A percentile compares a stretch with the other conserved stretches of the same genome.
These are phyloP conservation scores for Penicillium crystallinum DNA, from an alignment of 495 filamentous ascomycete genomes.

Conservation along the genomic window DNA sequence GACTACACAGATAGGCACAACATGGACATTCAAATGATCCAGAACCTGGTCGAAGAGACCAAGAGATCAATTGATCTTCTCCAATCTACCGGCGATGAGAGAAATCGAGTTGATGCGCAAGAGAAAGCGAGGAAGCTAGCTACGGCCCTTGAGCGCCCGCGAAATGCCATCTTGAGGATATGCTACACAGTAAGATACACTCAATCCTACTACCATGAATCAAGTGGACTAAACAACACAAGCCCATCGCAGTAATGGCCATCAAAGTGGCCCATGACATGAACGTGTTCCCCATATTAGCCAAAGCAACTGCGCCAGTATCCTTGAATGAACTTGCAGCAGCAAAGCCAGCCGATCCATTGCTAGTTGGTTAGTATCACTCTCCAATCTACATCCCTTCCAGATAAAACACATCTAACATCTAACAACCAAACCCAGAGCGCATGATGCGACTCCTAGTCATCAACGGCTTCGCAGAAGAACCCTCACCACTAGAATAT, in stretches of 20 bases:
- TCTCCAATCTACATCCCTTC: too few relatives aligned
- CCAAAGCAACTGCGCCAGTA: slow-evolving; percentile 9
- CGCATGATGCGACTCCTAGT: slow-evolving; percentile 22
- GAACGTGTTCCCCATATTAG: slow-evolving; percentile 14
- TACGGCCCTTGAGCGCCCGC: slow-evolving; percentile 14
- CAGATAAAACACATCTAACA: too few relatives aligned
- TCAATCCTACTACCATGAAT: background rate
- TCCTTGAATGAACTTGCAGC: slow-evolving; percentile 11
- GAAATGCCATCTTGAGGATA: slow-evolving; percentile 18
- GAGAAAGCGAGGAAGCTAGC: slow-evolving; percentile 8
- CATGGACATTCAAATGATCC: slow-evolving; percentile 8
- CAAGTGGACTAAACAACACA: background rate
- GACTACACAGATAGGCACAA: background rate
- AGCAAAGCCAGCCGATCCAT: slow-evolving; percentile 15
- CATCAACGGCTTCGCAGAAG: slow-evolving; percentile 8
- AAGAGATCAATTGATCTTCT: slow-evolving; percentile 17
- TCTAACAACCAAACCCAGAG: slow-evolving; percentile 2
- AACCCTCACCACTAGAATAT: slow-evolving; percentile 10
- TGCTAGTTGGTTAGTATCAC: slow-evolving; percentile 15
- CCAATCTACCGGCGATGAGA: slow-evolving; percentile 3
- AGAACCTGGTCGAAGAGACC: slow-evolving; percentile 1
- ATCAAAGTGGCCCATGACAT: slow-evolving; percentile 20
- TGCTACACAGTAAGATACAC: slow-evolving; percentile 9
- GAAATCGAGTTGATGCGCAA: slow-evolving; percentile 9
- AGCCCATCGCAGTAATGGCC: slow-evolving; percentile 20